phyloP scores from a whole-genome alignment of 306 rosid species.

The Prunus padus region DNA sequence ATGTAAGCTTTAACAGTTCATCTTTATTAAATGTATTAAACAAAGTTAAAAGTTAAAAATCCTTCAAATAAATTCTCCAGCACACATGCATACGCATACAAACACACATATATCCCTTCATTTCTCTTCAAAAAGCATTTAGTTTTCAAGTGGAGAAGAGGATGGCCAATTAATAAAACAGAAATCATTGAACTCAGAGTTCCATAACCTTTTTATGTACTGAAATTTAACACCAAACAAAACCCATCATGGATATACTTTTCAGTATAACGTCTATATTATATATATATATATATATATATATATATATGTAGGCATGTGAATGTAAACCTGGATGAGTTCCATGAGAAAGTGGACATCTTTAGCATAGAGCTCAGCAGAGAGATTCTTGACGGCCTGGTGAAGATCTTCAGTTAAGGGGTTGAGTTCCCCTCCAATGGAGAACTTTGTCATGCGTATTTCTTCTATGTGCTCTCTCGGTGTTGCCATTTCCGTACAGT shows the following conservation, averaged over 20 bases:
- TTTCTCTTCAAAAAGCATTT: too few species aligned
- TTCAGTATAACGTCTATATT: not conserved
- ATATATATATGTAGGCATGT: not conserved
- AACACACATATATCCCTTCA: too few species aligned
- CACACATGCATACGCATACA: too few species aligned
- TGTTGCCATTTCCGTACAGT: constrained; percentile 22
- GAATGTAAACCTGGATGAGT: constrained; percentile 56
- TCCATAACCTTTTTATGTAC: too few species aligned
- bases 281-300: not conserved
- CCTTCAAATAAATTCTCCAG: too few species aligned
- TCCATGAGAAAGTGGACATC: constrained; percentile 84
- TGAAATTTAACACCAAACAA: not conserved
- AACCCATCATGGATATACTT: not conserved
- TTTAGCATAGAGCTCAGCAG: constrained; percentile 65
- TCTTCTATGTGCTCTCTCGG: constrained; percentile 53
- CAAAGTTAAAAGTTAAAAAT: too few species aligned
- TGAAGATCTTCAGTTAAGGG: constrained; percentile 53
- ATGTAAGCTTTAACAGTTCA: not conserved
- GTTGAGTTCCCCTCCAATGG: constrained; percentile 47
- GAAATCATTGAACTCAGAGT: too few species aligned
- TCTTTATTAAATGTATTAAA: too few species aligned
- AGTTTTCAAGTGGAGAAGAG: too few species aligned
- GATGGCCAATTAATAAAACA: too few species aligned
- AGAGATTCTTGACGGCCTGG: constrained; percentile 54
- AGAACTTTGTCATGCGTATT: constrained; percentile 55